Evolutionary conservation across 2,329 filamentous ascomycete genomes (phyloP).

Genomic region (Diaporthe longicolla): DNA sequence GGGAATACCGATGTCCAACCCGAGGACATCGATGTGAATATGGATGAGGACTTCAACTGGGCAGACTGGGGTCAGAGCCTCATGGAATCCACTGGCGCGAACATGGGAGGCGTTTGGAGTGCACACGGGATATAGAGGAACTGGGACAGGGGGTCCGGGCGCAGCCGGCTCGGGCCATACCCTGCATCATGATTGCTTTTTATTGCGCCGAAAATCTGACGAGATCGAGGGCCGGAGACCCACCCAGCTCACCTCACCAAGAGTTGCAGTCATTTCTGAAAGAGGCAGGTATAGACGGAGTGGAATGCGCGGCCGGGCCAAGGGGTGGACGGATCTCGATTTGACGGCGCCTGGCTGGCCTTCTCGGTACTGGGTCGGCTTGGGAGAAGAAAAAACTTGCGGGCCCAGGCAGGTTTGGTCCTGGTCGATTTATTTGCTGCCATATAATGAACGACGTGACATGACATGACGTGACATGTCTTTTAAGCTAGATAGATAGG

Average conservation of each 20-base stretch:
- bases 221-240: background rate
- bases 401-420: conserved; percentile 8
- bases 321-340: conserved; percentile 19
- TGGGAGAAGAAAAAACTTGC: background rate
- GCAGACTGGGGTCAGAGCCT: conserved; percentile 55
- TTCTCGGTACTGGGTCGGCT: conserved; percentile 21
- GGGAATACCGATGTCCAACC: conserved; percentile 23
- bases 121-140: conserved; percentile 41
- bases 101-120: conserved; percentile 47
- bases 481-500: conserved; percentile 17
- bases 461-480: conserved; percentile 24
- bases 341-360: conserved; percentile 17
- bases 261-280: conserved; percentile 4
- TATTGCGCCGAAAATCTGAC: conserved; percentile 6
- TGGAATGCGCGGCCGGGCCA: conserved; percentile 8
- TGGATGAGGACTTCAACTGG: conserved; percentile 57
- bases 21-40: conserved; percentile 53
- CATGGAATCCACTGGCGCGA: conserved; percentile 48
- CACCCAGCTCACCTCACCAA: conserved; percentile 14
- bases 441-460: conserved; percentile 25
- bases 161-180: background rate
- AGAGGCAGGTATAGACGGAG: conserved; percentile 17
- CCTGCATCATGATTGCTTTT: conserved; percentile 15
- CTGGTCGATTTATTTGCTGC: background rate
- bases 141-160: background rate